Evolutionary conservation across 2,329 filamentous ascomycete species (phyloP), one percentile per base, ranked within the genome.

Genomic region (Hymenoscyphus scutula): DNA sequence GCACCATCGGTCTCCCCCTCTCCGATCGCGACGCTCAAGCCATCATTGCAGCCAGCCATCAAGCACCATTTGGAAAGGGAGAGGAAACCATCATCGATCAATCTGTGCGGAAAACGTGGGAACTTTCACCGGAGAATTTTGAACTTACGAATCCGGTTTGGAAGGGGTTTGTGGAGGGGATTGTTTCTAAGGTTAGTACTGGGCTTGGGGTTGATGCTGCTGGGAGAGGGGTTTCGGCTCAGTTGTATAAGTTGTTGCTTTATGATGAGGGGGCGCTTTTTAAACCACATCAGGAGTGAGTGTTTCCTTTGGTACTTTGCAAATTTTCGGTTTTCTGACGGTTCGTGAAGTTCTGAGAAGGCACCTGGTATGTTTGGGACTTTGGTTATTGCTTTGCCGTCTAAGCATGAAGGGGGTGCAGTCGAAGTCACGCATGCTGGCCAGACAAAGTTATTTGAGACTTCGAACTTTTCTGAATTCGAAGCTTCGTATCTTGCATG

Each of bases 201-300:
- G 63, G 72, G 0, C 69, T 81, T 10, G 77, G 76, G 1, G 70
- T 79, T 56, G 41, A 53, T 61, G 58, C 58, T 0, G 59, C 23
- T 19, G 59, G 60, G 1, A 62, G 63, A 1, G 65, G 64, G 53
- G 67, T 78, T 57, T 65, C 58, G 1, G 76, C 76, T 1, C 71
- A 80, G 55, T 67, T 77, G 1, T 77, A 80, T 69, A 83, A 82
- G 65, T 74, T 84, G 71, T 70, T 82, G 2, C 68, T 84, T 2
- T 83, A 83, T 67, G 79, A 80, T 58, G 74, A 79, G 59, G 81
- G 80, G 0, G 78, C 79, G 3, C 79, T 81, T 72, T 81, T 80
- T 70, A 80, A 80, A 65, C 63, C 77, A 0, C 78, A 81, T 63
- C 76, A 76, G 32, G 79, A 82, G 69, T 71, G 64, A 29, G 64